Evolutionary conservation across 352 stramenopile genomes (phyloP).

Genomic region (Phytopythium aichiense): DNA sequence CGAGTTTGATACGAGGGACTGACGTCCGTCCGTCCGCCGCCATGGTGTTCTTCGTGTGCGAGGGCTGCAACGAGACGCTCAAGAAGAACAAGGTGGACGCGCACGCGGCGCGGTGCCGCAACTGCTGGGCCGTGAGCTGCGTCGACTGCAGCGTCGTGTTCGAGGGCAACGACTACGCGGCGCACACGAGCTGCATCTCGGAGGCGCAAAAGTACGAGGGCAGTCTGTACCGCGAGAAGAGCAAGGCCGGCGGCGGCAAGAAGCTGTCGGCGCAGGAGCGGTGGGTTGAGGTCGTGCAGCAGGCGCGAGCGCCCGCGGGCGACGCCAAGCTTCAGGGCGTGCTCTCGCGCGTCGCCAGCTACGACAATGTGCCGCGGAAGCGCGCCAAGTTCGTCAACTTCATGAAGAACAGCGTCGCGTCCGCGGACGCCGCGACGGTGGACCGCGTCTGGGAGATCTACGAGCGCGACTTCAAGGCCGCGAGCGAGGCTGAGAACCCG

Average conservation of each 20-base stretch:
- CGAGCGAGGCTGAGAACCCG: slow-evolving; percentile 15
- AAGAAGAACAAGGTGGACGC: slow-evolving; percentile 94
- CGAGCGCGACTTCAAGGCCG: slow-evolving; percentile 56
- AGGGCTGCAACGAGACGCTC: slow-evolving; percentile 89
- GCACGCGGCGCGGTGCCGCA: slow-evolving; percentile 77
- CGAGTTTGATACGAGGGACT: not conserved
- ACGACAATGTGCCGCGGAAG: slow-evolving; percentile 92
- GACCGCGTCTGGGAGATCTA: slow-evolving; percentile 73
- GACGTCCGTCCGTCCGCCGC: not conserved
- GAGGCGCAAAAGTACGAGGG: slow-evolving; percentile 95
- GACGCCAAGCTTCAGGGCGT: slow-evolving; percentile 61
- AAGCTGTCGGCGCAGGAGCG: slow-evolving; percentile 86
- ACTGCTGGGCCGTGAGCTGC: slow-evolving; percentile 91
- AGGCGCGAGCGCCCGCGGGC: slow-evolving; percentile 28
- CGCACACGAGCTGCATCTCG: slow-evolving; percentile 91
- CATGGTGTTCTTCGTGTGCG: slow-evolving; percentile 88
- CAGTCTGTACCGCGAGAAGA: slow-evolving; percentile 74
- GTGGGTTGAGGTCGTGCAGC: slow-evolving; percentile 80
- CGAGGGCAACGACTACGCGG: slow-evolving; percentile 84
- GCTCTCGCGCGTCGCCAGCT: slow-evolving; percentile 69
- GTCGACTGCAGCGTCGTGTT: slow-evolving; percentile 92
- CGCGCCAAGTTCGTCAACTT: slow-evolving; percentile 94
- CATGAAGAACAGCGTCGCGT: slow-evolving; percentile 76
- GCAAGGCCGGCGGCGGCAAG: slow-evolving; percentile 49
- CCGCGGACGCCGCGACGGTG: slow-evolving; percentile 40